These are phyloP conservation scores for Sonneratia alba DNA, from an alignment of 345 rosid species.

Conservation along the genomic window DNA sequence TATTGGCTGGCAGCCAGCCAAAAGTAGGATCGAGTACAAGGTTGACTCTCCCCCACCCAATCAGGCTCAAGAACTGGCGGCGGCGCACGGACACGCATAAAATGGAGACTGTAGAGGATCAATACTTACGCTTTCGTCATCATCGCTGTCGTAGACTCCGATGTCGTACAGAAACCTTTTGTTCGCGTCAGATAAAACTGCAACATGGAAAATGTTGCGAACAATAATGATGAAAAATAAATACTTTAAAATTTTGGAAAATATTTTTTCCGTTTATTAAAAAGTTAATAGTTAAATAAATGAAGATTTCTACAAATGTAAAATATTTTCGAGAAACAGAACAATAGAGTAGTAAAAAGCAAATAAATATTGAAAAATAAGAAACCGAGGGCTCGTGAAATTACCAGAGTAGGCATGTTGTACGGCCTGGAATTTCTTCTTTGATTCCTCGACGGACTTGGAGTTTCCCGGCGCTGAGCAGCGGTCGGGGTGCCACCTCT, in stretches of 20 bases:
- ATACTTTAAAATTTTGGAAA: not conserved
- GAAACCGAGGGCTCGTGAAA: too few relatives aligned
- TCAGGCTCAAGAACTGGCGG: not conserved
- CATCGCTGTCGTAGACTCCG: conserved; percentile 73
- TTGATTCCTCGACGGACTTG: conserved; percentile 70
- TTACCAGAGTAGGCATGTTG: conserved; percentile 88
- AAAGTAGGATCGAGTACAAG: not conserved
- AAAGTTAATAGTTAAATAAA: too few relatives aligned
- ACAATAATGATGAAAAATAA: not conserved
- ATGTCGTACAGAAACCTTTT: conserved; percentile 89
- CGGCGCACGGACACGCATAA: not conserved
- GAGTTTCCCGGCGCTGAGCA: conserved; percentile 59
- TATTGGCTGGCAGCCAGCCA: not conserved
- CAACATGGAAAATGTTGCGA: not conserved
- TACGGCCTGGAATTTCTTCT: conserved; percentile 75
- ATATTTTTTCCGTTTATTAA: too few relatives aligned
- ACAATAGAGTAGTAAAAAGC: not conserved
- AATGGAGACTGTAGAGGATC: not conserved
- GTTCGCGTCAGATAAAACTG: conserved; percentile 81
- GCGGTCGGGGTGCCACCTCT: conserved; percentile 99
- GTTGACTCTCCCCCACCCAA: not conserved
- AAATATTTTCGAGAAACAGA: not conserved
- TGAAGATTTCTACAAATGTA: not conserved
- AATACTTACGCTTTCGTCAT: conserved; percentile 48
- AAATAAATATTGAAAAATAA: not conserved